Percentiles rank a stretch among this genome's conserved stretches.
These are phyloP conservation scores for Cordyceps tenuipes DNA, from an alignment of 2,329 filamentous ascomycete genomes.

Conservation along the genomic window DNA sequence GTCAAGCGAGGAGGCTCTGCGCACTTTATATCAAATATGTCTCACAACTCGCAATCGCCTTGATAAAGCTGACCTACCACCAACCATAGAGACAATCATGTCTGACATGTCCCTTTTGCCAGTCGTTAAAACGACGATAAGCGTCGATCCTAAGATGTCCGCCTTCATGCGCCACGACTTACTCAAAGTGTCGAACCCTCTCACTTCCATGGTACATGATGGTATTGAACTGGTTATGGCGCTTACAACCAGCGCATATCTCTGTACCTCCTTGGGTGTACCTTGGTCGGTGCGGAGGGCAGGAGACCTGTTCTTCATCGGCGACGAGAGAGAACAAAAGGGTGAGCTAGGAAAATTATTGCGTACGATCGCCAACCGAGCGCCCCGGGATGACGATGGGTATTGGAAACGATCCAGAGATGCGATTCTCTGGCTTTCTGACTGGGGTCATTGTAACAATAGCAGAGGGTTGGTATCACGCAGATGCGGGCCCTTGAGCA, in stretches of 20 bases:
- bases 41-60: conserved; percentile 26
- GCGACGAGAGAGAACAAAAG: conserved; percentile 57
- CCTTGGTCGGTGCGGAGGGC: conserved; percentile 44
- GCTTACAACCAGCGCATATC: conserved; percentile 51
- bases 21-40: conserved; percentile 11
- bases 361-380: conserved; percentile 39
- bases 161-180: conserved; percentile 35
- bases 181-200: conserved; percentile 49
- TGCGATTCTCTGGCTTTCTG: conserved; percentile 64
- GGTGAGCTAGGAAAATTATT: conserved; percentile 51
- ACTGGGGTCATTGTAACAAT: conserved; percentile 52
- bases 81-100: conserved; percentile 40
- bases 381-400: conserved; percentile 51
- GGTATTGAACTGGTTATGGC: conserved; percentile 54
- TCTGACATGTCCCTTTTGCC: conserved; percentile 35
- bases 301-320: conserved; percentile 56
- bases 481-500: conserved; percentile 55
- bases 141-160: conserved; percentile 20
- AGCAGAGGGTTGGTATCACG: conserved; percentile 15
- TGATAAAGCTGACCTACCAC: conserved; percentile 50
- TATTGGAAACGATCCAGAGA: conserved; percentile 55
- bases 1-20: conserved; percentile 2
- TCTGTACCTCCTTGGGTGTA: conserved; percentile 43
- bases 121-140: conserved; percentile 17
- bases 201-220: conserved; percentile 52